Evolutionary conservation across 805 yeast species (phyloP).

Genomic region (Wickerhamia fluorescens): DNA sequence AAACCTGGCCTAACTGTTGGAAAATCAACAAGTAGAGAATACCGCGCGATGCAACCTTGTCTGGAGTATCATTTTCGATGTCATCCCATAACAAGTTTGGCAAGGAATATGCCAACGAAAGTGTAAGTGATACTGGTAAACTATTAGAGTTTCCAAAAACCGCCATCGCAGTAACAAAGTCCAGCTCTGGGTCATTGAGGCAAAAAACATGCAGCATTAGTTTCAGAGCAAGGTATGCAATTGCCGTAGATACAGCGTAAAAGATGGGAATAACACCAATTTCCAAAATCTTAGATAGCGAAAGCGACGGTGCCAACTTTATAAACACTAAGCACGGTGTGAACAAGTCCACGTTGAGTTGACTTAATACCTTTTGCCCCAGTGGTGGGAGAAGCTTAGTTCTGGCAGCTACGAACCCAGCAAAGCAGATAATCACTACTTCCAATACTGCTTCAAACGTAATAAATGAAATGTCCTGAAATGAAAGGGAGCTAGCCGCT

Average conservation of each 20-base stretch:
- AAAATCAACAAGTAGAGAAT: conserved; percentile 65
- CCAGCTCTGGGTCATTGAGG: conserved; percentile 69
- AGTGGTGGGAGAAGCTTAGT: conserved; percentile 59
- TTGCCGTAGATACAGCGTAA: conserved; percentile 73
- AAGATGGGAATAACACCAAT: conserved; percentile 79
- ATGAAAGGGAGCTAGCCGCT: conserved; percentile 30
- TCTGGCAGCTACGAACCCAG: conserved; percentile 82
- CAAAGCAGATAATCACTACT: conserved; percentile 77
- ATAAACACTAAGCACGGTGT: conserved; percentile 93
- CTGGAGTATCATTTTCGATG: conserved; percentile 55
- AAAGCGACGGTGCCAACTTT: conserved; percentile 61
- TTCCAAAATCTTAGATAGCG: conserved; percentile 71
- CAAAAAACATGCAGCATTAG: conserved; percentile 44
- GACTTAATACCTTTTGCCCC: conserved; percentile 73
- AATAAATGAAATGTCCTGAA: conserved; percentile 46
- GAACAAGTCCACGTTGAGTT: conserved; percentile 81
- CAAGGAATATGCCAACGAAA: conserved; percentile 69
- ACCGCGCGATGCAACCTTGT: conserved; percentile 73
- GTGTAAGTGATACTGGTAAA: conserved; percentile 83
- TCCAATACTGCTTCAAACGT: conserved; percentile 90
- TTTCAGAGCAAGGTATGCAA: conserved; percentile 60
- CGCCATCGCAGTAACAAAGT: conserved; percentile 94
- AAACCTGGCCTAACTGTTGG: conserved; percentile 77
- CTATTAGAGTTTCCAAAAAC: conserved; percentile 96
- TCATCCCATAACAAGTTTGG: conserved; percentile 76